Conservation (phyloP, 2,329 filamentous ascomycete genomes). For the Pseudogymnoascus pannorum region DNA sequence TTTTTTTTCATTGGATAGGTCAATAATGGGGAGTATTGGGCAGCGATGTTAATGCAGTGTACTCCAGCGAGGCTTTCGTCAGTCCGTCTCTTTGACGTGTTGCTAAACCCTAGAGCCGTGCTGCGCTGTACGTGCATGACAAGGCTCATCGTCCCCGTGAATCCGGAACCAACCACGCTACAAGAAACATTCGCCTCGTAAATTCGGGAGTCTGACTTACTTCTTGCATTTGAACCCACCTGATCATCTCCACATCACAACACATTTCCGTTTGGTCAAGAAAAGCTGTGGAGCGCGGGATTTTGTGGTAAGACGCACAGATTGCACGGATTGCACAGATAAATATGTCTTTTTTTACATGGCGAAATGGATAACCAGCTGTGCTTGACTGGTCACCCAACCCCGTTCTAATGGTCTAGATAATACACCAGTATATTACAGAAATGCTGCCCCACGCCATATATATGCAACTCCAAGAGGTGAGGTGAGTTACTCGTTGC, state of each 20-base stretch:
- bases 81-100: not conserved
- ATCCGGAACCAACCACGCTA: slow-evolving; percentile 4
- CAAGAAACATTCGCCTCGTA: not conserved
- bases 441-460: slow-evolving; percentile 2
- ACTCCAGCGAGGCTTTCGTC: slow-evolving; percentile 1
- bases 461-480: slow-evolving; percentile 6
- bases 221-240: slow-evolving; percentile 2
- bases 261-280: not conserved
- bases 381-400: not conserved
- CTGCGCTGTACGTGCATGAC: slow-evolving; percentile 9
- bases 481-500: not conserved
- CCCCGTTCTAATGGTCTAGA: slow-evolving; percentile 8
- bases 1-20: slow-evolving; percentile 1
- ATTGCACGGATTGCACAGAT: not conserved
- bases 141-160: slow-evolving; percentile 6
- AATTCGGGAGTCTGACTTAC: not conserved
- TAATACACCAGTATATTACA: slow-evolving; percentile 10
- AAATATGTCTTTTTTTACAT: slow-evolving; percentile 7
- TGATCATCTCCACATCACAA: slow-evolving; percentile 2
- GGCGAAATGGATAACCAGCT: slow-evolving; percentile 4
- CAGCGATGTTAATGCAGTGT: not conserved
- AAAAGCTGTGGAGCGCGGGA: not conserved
- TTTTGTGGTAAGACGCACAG: slow-evolving; percentile 2
- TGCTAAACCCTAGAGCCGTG: not conserved
- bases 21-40: not conserved